Conservation (phyloP, 2,329 filamentous ascomycete species). For the Curvularia lunata region DNA sequence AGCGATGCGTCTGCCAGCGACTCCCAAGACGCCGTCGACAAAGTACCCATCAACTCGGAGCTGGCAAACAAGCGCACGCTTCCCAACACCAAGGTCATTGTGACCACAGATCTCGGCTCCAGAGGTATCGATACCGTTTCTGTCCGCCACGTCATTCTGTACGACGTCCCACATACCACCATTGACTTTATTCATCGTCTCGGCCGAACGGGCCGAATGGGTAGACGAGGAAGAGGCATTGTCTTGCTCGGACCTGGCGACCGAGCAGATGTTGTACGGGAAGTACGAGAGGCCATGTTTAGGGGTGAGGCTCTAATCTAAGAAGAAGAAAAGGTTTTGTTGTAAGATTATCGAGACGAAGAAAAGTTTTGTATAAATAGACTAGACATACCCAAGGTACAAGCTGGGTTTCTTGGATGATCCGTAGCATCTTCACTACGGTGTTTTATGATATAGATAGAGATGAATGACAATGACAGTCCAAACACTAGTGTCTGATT, state of each 20-base stretch:
- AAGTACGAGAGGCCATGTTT: slow-evolving; percentile 79
- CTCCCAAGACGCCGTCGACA: background rate
- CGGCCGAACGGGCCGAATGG: slow-evolving; percentile 91
- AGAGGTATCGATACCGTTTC: slow-evolving; percentile 92
- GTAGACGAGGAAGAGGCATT: slow-evolving; percentile 83
- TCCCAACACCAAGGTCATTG: slow-evolving; percentile 84
- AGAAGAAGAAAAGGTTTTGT: background rate
- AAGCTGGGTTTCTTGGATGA: background rate
- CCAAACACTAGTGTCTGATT: background rate
- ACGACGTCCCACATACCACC: slow-evolving; percentile 96
- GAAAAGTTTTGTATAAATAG: slow-evolving; percentile 2
- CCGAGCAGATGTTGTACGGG: slow-evolving; percentile 85
- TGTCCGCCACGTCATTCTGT: slow-evolving; percentile 89
- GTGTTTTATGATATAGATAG: background rate
- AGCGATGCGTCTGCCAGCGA: slow-evolving; percentile 21
- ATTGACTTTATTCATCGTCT: slow-evolving; percentile 98
- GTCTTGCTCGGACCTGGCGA: slow-evolving; percentile 91
- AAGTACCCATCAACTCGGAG: slow-evolving; percentile 4
- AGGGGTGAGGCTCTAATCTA: slow-evolving; percentile 58
- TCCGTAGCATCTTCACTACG: background rate
- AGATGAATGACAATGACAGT: background rate
- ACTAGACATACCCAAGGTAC: background rate
- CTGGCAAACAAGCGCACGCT: slow-evolving; percentile 56
- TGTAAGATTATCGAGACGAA: slow-evolving; percentile 1
- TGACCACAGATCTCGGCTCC: slow-evolving; percentile 91